Evolutionary conservation across 1,284 basidiomycete species (phyloP), one percentile per base, ranked within the genome.

Genomic region (Ceratobasidium sp.): DNA sequence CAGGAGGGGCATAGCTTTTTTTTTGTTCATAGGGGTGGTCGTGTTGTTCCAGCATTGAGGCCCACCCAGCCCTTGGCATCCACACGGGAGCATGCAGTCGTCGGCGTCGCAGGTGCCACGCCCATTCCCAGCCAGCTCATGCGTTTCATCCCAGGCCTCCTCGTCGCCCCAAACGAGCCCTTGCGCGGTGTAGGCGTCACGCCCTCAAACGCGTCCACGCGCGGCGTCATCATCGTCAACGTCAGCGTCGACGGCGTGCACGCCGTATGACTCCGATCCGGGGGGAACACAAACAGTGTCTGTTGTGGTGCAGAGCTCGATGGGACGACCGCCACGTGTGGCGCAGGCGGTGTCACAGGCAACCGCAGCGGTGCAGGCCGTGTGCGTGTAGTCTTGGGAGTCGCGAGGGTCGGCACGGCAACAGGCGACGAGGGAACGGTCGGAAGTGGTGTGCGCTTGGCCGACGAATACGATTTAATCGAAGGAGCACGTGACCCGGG

Each of bases 251-350:
- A 88, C 56, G 88, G 89, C 73, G 87, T 92, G 58, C 87, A 85
- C 49, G 86, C 83, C 73, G 73, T 72, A 40, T 74, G 58, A 25
- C 25, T 64, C 30, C 42, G 64, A 36, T 51, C 64, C 48, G 91
- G 90, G 2, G 91, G 91, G 78, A 93, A 93, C 48, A 93, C 88
- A 77, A 93, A 92, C 59, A 93, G 82, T 0, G 91, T 93, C 78
- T 92, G 91, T 0, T 90, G 75, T 40, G 73, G 75, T 48, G 74
- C 66, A 21, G 66, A 69, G 25, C 66, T 69, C 21, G 66, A 69
- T 12, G 66, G 66, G 18, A 69, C 66, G 28, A 69, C 30, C 11
- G 66, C 53, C 1, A 69, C 25, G 28, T 69, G 51, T 21, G 63
- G 28, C 12, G 6, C 60, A 12, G 66, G 66, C 18, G 66, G 66